Evolutionary conservation across 768 basidiomycete species (phyloP).

Genomic region (Trametes cubensis): DNA sequence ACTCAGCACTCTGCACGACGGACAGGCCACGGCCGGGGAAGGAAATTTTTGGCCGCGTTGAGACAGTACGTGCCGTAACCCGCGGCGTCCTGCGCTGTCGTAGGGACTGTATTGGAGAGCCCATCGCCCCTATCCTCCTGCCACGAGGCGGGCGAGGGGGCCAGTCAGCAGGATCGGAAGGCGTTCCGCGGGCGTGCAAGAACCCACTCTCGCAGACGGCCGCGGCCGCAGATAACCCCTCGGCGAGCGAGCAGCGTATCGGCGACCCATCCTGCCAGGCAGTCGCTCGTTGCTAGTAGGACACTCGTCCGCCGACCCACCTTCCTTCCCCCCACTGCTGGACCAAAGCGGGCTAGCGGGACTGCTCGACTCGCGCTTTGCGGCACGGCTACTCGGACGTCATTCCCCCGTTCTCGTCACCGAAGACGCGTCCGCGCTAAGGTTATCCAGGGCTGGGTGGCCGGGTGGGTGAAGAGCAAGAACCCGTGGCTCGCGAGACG

Average conservation of each 20-base stretch:
- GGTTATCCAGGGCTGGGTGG: not conserved
- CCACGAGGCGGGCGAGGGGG: slow-evolving; percentile 8
- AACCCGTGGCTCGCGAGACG: not conserved
- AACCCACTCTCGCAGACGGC: not conserved
- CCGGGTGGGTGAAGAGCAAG: not conserved
- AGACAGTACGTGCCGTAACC: not conserved
- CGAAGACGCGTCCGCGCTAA: too few species aligned
- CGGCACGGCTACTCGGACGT: too few species aligned
- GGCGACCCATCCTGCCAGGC: too few species aligned
- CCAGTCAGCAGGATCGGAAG: slow-evolving; percentile 8
- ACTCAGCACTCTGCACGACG: not conserved
- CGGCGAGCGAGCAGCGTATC: too few species aligned
- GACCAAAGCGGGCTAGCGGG: too few species aligned
- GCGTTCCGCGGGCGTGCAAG: slow-evolving; percentile 5
- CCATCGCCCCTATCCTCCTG: slow-evolving; percentile 9
- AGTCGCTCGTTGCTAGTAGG: too few species aligned
- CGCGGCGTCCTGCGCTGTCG: slow-evolving; percentile 3
- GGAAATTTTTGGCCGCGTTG: not conserved
- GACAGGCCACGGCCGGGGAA: not conserved
- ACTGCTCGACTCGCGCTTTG: too few species aligned
- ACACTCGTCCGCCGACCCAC: not conserved
- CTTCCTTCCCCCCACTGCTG: not conserved
- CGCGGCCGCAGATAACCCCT: too few species aligned
- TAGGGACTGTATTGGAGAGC: slow-evolving; percentile 2
- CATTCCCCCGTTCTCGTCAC: too few species aligned